phyloP scores from a whole-genome alignment of 2,329 filamentous ascomycete species.

The Myriangium duriaei region DNA sequence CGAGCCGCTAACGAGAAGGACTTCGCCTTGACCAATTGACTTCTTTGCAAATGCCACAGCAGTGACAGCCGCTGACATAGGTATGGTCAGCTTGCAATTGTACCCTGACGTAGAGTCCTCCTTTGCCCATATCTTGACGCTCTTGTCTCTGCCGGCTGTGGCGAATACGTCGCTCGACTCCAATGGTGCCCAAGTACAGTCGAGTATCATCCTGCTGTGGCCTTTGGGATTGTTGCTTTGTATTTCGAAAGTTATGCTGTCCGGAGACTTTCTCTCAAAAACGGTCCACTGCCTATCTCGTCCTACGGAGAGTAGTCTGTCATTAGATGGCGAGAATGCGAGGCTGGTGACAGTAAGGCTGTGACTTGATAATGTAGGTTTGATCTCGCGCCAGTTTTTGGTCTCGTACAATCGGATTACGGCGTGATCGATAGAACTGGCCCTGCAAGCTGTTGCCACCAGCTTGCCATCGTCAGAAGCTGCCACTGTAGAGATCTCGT shows the following conservation, averaged over 20 bases:
- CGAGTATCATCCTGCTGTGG: constrained; percentile 84
- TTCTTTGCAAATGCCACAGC: constrained; percentile 20
- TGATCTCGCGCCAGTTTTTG: constrained; percentile 72
- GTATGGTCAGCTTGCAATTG: constrained; percentile 16
- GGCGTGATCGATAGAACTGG: constrained; percentile 84
- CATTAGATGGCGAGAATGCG: constrained; percentile 64
- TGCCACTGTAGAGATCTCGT: constrained; percentile 84
- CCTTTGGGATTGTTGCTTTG: constrained; percentile 64
- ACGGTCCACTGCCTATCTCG: constrained; percentile 85
- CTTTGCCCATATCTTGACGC: constrained; percentile 49
- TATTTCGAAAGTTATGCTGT: constrained; percentile 40
- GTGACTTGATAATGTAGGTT: constrained; percentile 72
- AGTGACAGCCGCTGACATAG: constrained; percentile 20
- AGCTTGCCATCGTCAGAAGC: constrained; percentile 60
- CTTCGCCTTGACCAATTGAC: background rate
- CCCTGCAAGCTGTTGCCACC: constrained; percentile 84
- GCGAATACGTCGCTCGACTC: constrained; percentile 48
- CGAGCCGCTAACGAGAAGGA: constrained; percentile 17
- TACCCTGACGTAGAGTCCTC: constrained; percentile 3
- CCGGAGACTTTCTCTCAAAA: constrained; percentile 45
- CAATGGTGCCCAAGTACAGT: constrained; percentile 65
- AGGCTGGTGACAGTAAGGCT: constrained; percentile 74
- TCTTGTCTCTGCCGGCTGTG: constrained; percentile 83
- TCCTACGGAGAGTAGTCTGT: constrained; percentile 72
- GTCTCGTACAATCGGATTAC: constrained; percentile 89